Conservation (phyloP, 164 flowering plant species). For the Vitis amurensis region DNA sequence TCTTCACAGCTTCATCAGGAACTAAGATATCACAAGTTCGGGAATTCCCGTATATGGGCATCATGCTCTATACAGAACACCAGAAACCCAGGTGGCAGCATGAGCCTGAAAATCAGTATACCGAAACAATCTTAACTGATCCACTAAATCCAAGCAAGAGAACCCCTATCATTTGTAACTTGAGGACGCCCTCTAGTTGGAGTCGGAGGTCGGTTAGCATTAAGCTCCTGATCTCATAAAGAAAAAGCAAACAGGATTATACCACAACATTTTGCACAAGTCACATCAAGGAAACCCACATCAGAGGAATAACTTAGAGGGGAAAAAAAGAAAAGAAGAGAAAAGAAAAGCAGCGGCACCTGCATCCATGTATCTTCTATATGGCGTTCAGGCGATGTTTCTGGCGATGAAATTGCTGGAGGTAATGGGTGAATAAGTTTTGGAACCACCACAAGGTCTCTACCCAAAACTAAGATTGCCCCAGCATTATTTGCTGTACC, state of each 20-base stretch:
- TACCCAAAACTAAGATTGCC: slow-evolving; percentile 94
- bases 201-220: slow-evolving; percentile 98
- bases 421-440: slow-evolving; percentile 98
- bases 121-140: slow-evolving; percentile 6
- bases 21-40: slow-evolving; percentile 8
- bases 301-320: neutral
- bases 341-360: slow-evolving; percentile 37
- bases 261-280: slow-evolving; percentile 1
- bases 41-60: slow-evolving; percentile 19
- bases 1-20: slow-evolving; percentile 1
- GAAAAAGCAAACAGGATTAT: neutral
- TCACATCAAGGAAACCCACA: too few relatives aligned
- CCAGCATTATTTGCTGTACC: slow-evolving; percentile 99
- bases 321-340: neutral
- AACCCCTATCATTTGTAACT: slow-evolving; percentile 82
- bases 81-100: slow-evolving; percentile 35
- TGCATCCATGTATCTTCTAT: slow-evolving; percentile 99
- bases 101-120: slow-evolving; percentile 23
- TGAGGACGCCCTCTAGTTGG: slow-evolving; percentile 99
- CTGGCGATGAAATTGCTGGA: slow-evolving; percentile 90
- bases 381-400: slow-evolving; percentile 89
- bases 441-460: slow-evolving; percentile 99
- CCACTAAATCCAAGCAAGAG: slow-evolving; percentile 90
- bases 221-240: slow-evolving; percentile 72
- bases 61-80: slow-evolving; percentile 40